Percentiles rank a stretch among this genome's conserved stretches.
Conservation (phyloP, 2,329 filamentous ascomycete genomes). For the Byssochlamys sp. region DNA sequence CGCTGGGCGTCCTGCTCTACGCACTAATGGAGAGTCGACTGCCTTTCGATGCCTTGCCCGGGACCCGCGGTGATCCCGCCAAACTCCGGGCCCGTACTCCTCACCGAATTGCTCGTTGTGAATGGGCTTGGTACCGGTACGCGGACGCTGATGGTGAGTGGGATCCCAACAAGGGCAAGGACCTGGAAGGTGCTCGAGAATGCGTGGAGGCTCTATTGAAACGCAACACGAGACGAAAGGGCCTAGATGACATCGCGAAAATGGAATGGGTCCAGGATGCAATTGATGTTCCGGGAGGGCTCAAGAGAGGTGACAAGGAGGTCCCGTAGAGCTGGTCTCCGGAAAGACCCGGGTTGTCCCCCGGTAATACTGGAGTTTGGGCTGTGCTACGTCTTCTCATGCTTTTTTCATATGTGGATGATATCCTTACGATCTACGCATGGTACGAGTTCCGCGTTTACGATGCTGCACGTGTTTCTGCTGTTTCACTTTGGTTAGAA, state of each 20-base stretch:
- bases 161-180: slow-evolving; percentile 57
- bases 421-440: slow-evolving; percentile 2
- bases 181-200: slow-evolving; percentile 63
- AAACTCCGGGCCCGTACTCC: slow-evolving; percentile 72
- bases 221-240: slow-evolving; percentile 69
- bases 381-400: slow-evolving; percentile 2
- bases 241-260: slow-evolving; percentile 61
- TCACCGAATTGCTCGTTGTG: slow-evolving; percentile 87
- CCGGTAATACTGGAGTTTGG: neutral
- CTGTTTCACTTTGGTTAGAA: neutral
- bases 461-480: slow-evolving; percentile 5
- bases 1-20: slow-evolving; percentile 83
- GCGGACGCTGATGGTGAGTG: slow-evolving; percentile 79
- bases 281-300: slow-evolving; percentile 55
- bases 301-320: slow-evolving; percentile 46
- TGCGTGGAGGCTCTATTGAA: slow-evolving; percentile 78
- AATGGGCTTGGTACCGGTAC: slow-evolving; percentile 90
- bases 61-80: slow-evolving; percentile 60
- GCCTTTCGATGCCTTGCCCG: slow-evolving; percentile 82
- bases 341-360: slow-evolving; percentile 2
- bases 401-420: slow-evolving; percentile 5
- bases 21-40: slow-evolving; percentile 85
- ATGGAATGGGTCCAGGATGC: slow-evolving; percentile 68
- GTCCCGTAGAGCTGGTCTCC: slow-evolving; percentile 31
- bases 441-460: neutral